Percentiles rank a stretch among this genome's conserved stretches.
Conservation (phyloP, 2,329 filamentous ascomycete species). For the Biscogniauxia mediterranea region DNA sequence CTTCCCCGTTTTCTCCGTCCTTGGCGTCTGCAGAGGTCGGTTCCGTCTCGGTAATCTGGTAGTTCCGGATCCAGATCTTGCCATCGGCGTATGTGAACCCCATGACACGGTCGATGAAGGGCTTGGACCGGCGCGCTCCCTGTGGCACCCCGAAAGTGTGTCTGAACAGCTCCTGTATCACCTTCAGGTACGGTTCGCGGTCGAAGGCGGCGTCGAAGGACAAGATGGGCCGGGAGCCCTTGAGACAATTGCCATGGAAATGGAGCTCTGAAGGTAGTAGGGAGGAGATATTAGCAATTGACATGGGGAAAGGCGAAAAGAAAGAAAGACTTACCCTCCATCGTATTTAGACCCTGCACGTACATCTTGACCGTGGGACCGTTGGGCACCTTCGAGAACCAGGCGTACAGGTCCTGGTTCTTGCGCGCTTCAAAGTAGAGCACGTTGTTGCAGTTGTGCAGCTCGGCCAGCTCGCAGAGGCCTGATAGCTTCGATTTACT, state of each 20-base stretch:
- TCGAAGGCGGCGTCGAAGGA: constrained; percentile 91
- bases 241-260: constrained; percentile 95
- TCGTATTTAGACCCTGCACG: constrained; percentile 61
- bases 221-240: constrained; percentile 85
- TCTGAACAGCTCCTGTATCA: constrained; percentile 86
- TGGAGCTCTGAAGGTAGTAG: constrained; percentile 64
- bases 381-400: constrained; percentile 88
- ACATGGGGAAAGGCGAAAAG: background rate
- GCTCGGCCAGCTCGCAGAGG: constrained; percentile 74
- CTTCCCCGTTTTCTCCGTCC: constrained; percentile 41
- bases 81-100: constrained; percentile 86
- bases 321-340: constrained; percentile 17
- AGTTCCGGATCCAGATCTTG: constrained; percentile 94
- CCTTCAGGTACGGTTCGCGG: constrained; percentile 70
- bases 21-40: constrained; percentile 43
- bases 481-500: constrained; percentile 74
- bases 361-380: constrained; percentile 65
- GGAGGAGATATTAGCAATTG: constrained; percentile 5
- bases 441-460: constrained; percentile 87
- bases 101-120: constrained; percentile 94
- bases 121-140: constrained; percentile 84
- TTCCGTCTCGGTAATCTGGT: constrained; percentile 86
- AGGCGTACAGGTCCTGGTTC: constrained; percentile 89
- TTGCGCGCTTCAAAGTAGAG: constrained; percentile 96
- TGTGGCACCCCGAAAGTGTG: constrained; percentile 93